Base-by-base conservation (phyloP, 2,329 filamentous ascomycete genomes). In the Lasiodiplodia citricola region DNA sequence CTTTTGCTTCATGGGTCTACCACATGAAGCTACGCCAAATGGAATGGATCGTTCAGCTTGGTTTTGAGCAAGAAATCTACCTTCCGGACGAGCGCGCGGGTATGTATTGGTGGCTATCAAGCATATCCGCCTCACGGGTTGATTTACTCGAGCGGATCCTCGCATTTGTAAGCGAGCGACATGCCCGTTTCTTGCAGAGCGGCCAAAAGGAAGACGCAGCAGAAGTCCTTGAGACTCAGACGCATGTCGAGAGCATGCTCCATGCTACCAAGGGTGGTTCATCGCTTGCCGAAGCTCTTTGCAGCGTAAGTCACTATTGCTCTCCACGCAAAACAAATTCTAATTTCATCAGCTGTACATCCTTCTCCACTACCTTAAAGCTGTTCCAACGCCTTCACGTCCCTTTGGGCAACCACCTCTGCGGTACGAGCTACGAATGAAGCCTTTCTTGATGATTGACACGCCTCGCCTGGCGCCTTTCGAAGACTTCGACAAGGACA, bases 51-150 rank as follows among this genome's bases (percentile, higher is more conserved):
- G 86, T 97, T 18, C 92, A 97, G 76, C 88, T 97, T 38, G 96
- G 96, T 14, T 98, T 99, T 78, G 96, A 99, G 80, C 89, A 97
- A 14, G 91, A 95, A 54, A 88, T 97, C 11, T 98, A 98, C 79
- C 90, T 95, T 66, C 86, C 89, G 0, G 91, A 97, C 77, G 96
- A 99, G 78, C 85, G 96, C 11, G 87, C 90, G 0, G 90, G 89
- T 28, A 97, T 97, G 92, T 98, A 98, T 79, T 96, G 92, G 89
- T 82, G 78, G 71, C 75, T 80, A 2, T 72, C 70, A 1, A 69
- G 72, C 51, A 74, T 80, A 28, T 70, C 74, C 0, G 71, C 71
- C 0, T 73, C 74, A 1, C 72, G 78, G 0, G 56, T 55, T 13
- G 50, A 64, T 31, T 25, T 70, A 7, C 55, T 69, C 4, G 51